Percentiles rank a stretch among this genome's conserved stretches.
phyloP scores from a whole-genome alignment of 2,329 filamentous ascomycete species.

The Penicillium verrucosum region DNA sequence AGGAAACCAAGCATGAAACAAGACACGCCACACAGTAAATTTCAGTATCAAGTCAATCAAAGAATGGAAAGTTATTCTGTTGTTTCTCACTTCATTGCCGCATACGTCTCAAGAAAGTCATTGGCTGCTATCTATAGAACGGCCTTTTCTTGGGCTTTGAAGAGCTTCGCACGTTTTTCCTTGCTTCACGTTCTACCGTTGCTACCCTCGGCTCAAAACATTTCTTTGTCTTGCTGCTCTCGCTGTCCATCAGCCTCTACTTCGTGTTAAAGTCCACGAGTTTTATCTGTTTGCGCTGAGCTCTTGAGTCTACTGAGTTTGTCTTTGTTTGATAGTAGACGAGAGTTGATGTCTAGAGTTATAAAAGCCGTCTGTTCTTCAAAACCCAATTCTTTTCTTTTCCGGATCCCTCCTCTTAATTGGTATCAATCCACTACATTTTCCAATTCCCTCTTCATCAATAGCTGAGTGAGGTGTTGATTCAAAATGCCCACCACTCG shows the following conservation, averaged over 20 bases:
- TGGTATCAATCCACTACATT: neutral
- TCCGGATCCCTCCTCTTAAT: too few species aligned
- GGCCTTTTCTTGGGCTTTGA: neutral
- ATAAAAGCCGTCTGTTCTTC: neutral
- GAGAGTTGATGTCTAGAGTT: neutral
- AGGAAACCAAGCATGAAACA: too few species aligned
- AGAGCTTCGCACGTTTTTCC: neutral
- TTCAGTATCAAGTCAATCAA: too few species aligned
- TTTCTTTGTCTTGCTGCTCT: neutral
- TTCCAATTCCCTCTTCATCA: neutral
- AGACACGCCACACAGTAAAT: too few species aligned
- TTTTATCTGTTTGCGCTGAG: neutral
- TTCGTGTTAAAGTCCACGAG: neutral
- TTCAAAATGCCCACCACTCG: neutral
- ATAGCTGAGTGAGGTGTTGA: neutral
- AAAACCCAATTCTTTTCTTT: neutral
- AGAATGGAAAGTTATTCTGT: too few species aligned
- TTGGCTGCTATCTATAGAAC: neutral
- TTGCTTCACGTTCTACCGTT: neutral
- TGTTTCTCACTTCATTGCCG: too few species aligned
- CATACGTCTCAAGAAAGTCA: too few species aligned
- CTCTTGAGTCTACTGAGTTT: neutral
- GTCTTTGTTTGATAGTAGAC: neutral
- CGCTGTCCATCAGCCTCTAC: too few species aligned
- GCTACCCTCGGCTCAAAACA: neutral